Conservation (phyloP, 345 rosid species). For the Eucalyptus melliodora region DNA sequence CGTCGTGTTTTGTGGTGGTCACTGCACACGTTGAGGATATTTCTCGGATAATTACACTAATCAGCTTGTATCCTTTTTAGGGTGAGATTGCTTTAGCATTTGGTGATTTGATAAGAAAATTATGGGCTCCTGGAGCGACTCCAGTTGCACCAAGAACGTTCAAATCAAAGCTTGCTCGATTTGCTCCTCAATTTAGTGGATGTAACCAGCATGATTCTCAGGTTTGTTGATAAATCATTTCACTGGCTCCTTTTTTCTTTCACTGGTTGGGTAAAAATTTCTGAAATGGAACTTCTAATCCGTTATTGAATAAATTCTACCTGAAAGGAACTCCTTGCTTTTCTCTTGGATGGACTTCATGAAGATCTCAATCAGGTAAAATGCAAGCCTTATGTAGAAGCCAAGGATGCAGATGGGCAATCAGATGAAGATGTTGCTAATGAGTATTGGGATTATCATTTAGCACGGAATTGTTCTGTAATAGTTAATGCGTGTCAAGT, state of each 20-base stretch:
- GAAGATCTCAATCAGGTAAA: constrained; percentile 96
- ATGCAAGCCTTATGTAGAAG: constrained; percentile 83
- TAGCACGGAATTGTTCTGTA: constrained; percentile 87
- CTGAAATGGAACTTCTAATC: background rate
- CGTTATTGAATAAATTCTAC: background rate
- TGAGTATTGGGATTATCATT: constrained; percentile 86
- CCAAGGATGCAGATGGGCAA: constrained; percentile 80
- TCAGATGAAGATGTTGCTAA: constrained; percentile 86
- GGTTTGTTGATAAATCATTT: constrained; percentile 23
- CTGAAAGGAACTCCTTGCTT: constrained; percentile 82
- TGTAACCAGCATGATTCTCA: constrained; percentile 99
- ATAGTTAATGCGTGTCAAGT: constrained; percentile 92
- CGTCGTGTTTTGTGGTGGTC: background rate
- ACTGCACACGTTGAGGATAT: background rate
- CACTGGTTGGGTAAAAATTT: background rate
- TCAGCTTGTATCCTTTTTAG: constrained; percentile 20
- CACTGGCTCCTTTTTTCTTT: background rate
- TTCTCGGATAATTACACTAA: background rate
- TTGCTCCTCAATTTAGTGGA: constrained; percentile 95
- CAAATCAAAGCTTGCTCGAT: constrained; percentile 91
- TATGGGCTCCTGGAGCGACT: constrained; percentile 93
- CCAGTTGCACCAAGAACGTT: constrained; percentile 80
- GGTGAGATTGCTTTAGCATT: constrained; percentile 96
- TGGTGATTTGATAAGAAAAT: constrained; percentile 80
- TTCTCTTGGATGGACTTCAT: constrained; percentile 95